Evolutionary conservation across 768 basidiomycete genomes (phyloP).

Genomic region (Russula brevipes): DNA sequence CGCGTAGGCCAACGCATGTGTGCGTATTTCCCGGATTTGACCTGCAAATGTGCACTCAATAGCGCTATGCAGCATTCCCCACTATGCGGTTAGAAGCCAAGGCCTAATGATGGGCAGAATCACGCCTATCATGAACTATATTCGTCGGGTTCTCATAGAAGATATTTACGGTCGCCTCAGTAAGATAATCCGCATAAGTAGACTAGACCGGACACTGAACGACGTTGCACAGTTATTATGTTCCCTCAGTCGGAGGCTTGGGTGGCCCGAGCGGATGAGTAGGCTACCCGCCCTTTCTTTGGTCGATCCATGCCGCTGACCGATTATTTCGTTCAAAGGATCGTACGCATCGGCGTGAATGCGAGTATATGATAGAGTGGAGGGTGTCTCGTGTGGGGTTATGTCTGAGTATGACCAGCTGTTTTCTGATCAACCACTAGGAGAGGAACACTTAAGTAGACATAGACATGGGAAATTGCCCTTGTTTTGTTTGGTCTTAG

Average conservation of each 20-base stretch:
- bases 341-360: constrained; percentile 19
- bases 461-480: no score
- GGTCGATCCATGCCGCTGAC: not conserved
- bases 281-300: not conserved
- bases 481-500: no score
- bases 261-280: constrained; percentile 55
- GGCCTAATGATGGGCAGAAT: constrained; percentile 32
- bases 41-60: not conserved
- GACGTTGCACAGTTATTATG: constrained; percentile 41
- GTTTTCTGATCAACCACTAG: no score
- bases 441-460: no score
- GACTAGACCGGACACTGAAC: not conserved
- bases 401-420: no score
- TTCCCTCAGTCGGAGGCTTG: constrained; percentile 61
- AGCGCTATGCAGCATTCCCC: constrained; percentile 42
- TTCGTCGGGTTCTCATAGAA: constrained; percentile 52
- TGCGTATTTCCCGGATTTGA: constrained; percentile 31
- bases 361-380: constrained; percentile 9
- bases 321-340: not conserved
- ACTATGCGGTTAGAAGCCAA: constrained; percentile 51
- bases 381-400: no score
- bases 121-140: constrained; percentile 36
- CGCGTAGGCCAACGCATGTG: constrained; percentile 51
- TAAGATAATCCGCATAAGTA: constrained; percentile 28
- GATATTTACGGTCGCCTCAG: constrained; percentile 56